These are phyloP conservation scores for Monosporascus sp. DNA, from an alignment of 2,329 filamentous ascomycete species.

Conservation along the genomic window DNA sequence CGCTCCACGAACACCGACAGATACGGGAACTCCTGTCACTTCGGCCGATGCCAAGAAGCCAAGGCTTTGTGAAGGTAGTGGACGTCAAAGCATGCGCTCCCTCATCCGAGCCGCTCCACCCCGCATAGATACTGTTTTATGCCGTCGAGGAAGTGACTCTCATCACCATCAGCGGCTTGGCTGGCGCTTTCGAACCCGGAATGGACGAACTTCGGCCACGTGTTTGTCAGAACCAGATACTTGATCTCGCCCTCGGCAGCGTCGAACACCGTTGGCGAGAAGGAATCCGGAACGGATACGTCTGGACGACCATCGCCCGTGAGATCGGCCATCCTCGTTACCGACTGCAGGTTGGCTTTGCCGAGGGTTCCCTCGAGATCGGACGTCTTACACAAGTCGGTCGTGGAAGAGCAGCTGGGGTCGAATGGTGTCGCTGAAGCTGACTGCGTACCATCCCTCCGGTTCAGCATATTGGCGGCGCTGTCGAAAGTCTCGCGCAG, in stretches of 20 bases:
- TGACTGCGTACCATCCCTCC: conserved; percentile 1
- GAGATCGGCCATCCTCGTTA: conserved; percentile 11
- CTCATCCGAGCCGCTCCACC: not conserved
- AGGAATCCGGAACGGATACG: conserved; percentile 2
- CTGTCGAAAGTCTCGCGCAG: conserved; percentile 13
- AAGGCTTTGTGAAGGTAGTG: conserved; percentile 30
- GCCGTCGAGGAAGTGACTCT: conserved; percentile 2
- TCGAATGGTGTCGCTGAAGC: conserved; percentile 13
- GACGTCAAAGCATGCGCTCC: not conserved
- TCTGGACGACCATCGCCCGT: conserved; percentile 2
- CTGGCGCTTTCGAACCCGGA: conserved; percentile 3
- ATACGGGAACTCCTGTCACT: too few species aligned
- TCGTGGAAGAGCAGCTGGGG: not conserved
- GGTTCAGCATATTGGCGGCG: conserved; percentile 10
- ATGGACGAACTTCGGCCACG: conserved; percentile 26
- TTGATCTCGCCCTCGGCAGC: conserved; percentile 17
- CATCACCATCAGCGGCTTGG: not conserved
- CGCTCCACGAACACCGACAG: too few species aligned
- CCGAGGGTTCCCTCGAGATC: conserved; percentile 12
- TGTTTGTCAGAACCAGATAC: conserved; percentile 25
- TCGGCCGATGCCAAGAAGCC: too few species aligned
- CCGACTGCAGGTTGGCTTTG: conserved; percentile 12
- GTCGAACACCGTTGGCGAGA: conserved; percentile 11
- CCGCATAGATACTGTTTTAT: conserved; percentile 4
- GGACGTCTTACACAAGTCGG: not conserved